phyloP scores from a whole-genome alignment of 306 rosid species.

The Malus asiatica region DNA sequence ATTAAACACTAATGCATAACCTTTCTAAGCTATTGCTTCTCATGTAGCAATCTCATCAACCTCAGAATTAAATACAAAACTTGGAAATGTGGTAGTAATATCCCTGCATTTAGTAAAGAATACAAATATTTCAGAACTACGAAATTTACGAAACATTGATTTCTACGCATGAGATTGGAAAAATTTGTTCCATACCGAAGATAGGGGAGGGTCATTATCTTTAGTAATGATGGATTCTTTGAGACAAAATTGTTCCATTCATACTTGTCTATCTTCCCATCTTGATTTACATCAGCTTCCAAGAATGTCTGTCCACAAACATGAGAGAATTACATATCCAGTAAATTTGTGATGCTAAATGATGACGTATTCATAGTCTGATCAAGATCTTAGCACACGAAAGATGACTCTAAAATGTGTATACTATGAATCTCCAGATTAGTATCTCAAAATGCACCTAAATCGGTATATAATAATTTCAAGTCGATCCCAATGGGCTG shows the following conservation, averaged over 20 bases:
- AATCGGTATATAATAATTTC: neutral
- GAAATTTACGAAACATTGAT: neutral
- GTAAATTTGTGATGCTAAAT: neutral
- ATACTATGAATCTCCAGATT: neutral
- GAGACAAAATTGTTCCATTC: slow-evolving; percentile 74
- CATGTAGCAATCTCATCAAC: slow-evolving; percentile 66
- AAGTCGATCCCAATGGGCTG: neutral
- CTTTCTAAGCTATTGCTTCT: slow-evolving; percentile 16
- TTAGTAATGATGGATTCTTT: slow-evolving; percentile 67
- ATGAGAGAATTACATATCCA: slow-evolving; percentile 3
- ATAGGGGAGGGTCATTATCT: slow-evolving; percentile 88
- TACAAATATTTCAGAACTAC: neutral
- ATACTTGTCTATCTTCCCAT: slow-evolving; percentile 71
- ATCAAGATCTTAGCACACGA: neutral
- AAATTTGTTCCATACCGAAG: slow-evolving; percentile 34
- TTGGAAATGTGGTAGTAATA: slow-evolving; percentile 80
- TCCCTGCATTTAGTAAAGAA: slow-evolving; percentile 57
- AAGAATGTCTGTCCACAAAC: slow-evolving; percentile 59
- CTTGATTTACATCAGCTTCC: slow-evolving; percentile 79
- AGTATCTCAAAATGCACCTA: neutral
- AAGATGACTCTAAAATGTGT: neutral
- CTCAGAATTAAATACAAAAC: slow-evolving; percentile 79
- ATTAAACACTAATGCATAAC: slow-evolving; percentile 6
- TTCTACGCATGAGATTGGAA: neutral
- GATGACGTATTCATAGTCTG: neutral